Percentiles rank a stretch among this genome's conserved stretches.
phyloP scores from a whole-genome alignment of 2,329 filamentous ascomycete species.

The Fusarium bactridioides region DNA sequence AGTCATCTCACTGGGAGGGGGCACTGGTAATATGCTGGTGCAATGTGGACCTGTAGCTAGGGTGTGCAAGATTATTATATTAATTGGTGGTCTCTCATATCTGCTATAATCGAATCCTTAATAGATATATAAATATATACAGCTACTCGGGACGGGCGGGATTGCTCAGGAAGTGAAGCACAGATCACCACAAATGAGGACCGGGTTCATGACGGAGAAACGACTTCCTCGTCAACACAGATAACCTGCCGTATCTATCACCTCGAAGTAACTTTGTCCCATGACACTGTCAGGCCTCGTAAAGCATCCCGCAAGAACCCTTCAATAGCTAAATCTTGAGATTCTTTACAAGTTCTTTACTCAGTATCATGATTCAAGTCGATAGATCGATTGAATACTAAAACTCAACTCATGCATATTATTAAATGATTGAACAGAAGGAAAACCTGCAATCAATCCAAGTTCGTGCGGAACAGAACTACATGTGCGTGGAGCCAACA shows the following conservation, averaged over 20 bases:
- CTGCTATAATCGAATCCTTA: not conserved
- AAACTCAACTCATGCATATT: constrained; percentile 1
- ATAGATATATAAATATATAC: not conserved
- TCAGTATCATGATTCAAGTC: not conserved
- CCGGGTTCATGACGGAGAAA: not conserved
- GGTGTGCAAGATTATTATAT: not conserved
- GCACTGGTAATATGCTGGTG: not conserved
- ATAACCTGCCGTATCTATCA: not conserved
- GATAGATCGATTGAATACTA: constrained; percentile 1
- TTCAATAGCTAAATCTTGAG: not conserved
- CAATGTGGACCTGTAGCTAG: not conserved
- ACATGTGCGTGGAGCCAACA: not conserved
- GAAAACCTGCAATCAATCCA: not conserved
- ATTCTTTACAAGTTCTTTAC: not conserved
- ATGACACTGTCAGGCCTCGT: not conserved
- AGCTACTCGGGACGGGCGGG: not conserved
- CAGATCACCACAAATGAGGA: not conserved
- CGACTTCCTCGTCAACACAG: not conserved
- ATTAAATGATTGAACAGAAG: constrained; percentile 2
- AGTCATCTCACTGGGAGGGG: not conserved
- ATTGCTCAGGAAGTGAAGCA: not conserved
- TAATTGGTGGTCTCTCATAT: not conserved
- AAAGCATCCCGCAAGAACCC: not conserved
- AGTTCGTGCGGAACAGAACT: constrained; percentile 6
- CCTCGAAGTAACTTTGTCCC: not conserved